Conservation (phyloP, 352 stramenopile species). For the Phytophthora citrophthora region DNA sequence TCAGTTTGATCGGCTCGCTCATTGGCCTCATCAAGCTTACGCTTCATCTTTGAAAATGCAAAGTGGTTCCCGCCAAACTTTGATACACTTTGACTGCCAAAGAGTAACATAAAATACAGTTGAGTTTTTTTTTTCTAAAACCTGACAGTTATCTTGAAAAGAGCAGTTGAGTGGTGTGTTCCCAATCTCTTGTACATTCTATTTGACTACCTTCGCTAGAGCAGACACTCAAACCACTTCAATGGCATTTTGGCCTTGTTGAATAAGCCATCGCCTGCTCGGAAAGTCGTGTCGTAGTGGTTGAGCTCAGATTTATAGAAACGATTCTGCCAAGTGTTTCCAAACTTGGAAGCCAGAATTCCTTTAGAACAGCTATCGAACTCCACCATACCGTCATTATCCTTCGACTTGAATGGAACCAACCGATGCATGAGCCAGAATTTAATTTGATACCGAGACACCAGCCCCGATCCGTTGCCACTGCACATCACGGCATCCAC, state of each 20-base stretch:
- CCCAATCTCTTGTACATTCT: too few species aligned
- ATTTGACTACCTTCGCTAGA: slow-evolving; percentile 20
- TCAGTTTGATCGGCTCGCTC: too few species aligned
- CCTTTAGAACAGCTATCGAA: slow-evolving; percentile 28
- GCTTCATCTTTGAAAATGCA: too few species aligned
- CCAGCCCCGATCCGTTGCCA: slow-evolving; percentile 19
- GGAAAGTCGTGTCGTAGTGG: slow-evolving; percentile 53
- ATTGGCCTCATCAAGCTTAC: too few species aligned
- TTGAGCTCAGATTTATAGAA: slow-evolving; percentile 36
- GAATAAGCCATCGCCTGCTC: slow-evolving; percentile 43
- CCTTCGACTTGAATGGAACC: slow-evolving; percentile 19
- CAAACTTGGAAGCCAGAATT: slow-evolving; percentile 7
- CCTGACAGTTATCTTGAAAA: too few species aligned
- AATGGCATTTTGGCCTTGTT: slow-evolving; percentile 46
- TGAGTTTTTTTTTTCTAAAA: too few species aligned
- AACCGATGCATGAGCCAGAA: slow-evolving; percentile 17
- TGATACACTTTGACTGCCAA: too few species aligned
- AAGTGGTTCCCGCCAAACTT: too few species aligned
- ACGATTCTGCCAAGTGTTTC: slow-evolving; percentile 1
- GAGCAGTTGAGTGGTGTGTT: too few species aligned
- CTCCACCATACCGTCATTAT: slow-evolving; percentile 35
- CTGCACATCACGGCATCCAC: slow-evolving; percentile 37
- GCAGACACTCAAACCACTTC: slow-evolving; percentile 65
- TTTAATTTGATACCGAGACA: slow-evolving; percentile 15
- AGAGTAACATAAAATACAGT: too few species aligned